Conservation (phyloP, 306 rosid genomes). For the cucumber (Cucumis sativus) region DNA sequence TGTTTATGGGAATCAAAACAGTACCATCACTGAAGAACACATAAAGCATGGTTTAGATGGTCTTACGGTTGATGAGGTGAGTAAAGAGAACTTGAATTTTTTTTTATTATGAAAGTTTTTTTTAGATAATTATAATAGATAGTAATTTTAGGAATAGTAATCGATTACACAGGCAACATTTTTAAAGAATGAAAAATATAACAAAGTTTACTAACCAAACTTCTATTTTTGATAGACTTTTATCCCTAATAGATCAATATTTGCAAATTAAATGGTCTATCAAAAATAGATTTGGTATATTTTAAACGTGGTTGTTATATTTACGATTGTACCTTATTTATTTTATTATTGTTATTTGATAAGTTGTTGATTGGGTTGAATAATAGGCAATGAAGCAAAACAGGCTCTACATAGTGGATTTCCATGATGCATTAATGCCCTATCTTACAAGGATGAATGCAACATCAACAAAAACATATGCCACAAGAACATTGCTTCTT, state of each 20-base stretch:
- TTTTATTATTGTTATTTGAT: not conserved
- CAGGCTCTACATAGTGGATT: slow-evolving; percentile 55
- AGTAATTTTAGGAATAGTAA: too few relatives aligned
- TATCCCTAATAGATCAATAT: too few relatives aligned
- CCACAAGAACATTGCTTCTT: slow-evolving; percentile 58
- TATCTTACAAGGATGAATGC: slow-evolving; percentile 48
- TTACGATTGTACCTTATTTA: too few relatives aligned
- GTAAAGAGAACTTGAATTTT: not conserved
- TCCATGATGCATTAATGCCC: slow-evolving; percentile 68
- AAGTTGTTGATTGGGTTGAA: slow-evolving; percentile 1
- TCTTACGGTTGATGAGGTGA: slow-evolving; percentile 45
- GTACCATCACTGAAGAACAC: slow-evolving; percentile 41
- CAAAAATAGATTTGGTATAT: too few relatives aligned
- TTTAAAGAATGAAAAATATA: too few relatives aligned
- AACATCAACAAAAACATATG: slow-evolving; percentile 53
- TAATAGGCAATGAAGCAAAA: slow-evolving; percentile 45
- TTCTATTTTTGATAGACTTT: too few relatives aligned
- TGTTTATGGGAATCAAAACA: slow-evolving; percentile 52
- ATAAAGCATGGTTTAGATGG: slow-evolving; percentile 42
- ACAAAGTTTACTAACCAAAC: too few relatives aligned
- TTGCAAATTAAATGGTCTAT: too few relatives aligned
- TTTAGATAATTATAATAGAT: too few relatives aligned
- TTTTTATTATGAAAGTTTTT: not conserved
- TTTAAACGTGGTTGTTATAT: too few relatives aligned
- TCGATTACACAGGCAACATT: too few relatives aligned